Conservation (phyloP, 768 basidiomycete species). For the Lactarius trivialis region DNA sequence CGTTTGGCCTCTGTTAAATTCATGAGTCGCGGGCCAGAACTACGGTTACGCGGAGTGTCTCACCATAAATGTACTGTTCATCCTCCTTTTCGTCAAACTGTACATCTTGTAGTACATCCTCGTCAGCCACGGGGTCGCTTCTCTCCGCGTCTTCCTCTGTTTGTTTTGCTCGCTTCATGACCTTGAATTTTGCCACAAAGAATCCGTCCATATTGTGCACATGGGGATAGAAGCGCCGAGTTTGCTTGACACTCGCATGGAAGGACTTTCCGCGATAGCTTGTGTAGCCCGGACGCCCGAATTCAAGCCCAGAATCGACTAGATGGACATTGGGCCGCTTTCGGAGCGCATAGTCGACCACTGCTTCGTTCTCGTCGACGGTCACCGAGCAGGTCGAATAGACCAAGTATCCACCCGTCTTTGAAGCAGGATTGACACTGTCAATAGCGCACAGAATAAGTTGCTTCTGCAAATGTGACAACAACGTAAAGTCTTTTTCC, state of each 20-base stretch:
- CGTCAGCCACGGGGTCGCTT: constrained; percentile 26
- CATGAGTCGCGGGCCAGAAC: constrained; percentile 9
- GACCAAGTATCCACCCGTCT: constrained; percentile 89
- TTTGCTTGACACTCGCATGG: constrained; percentile 68
- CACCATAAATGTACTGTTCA: constrained; percentile 70
- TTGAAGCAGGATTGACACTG: constrained; percentile 83
- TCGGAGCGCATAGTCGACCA: constrained; percentile 93
- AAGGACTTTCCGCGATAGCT: constrained; percentile 89
- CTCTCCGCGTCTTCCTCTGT: constrained; percentile 29
- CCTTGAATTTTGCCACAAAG: constrained; percentile 96
- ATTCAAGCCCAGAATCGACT: constrained; percentile 87
- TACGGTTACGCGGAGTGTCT: neutral
- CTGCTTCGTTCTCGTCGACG: constrained; percentile 96
- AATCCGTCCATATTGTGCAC: constrained; percentile 99
- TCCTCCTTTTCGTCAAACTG: constrained; percentile 36
- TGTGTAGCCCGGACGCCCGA: constrained; percentile 88
- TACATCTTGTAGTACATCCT: constrained; percentile 26
- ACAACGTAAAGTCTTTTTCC: constrained; percentile 89
- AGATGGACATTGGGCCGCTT: constrained; percentile 91
- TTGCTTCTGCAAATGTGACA: constrained; percentile 98
- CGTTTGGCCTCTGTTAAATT: constrained; percentile 56
- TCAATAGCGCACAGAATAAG: constrained; percentile 97
- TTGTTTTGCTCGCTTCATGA: constrained; percentile 67
- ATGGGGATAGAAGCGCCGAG: constrained; percentile 90
- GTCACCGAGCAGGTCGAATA: constrained; percentile 99